A percentile compares a stretch with the other conserved stretches of the same genome.
Evolutionary conservation across 257 asterid species (phyloP).

Genomic region (Leptodermis oblonga): DNA sequence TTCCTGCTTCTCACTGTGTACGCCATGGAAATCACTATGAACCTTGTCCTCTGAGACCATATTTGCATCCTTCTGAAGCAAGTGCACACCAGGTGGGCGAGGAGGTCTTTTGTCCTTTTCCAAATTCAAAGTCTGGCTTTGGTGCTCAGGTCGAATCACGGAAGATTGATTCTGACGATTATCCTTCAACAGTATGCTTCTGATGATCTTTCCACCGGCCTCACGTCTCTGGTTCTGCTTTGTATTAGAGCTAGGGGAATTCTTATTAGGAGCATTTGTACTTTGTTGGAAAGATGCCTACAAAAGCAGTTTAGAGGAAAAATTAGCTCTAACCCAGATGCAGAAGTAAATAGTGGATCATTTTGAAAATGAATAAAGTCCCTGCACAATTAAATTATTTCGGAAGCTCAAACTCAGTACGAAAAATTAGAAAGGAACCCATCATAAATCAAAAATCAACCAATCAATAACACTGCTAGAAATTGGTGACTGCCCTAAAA

Average conservation of each 20-base stretch:
- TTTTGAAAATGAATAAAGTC: not conserved
- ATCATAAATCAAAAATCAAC: not conserved
- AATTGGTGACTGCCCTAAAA: too few relatives aligned
- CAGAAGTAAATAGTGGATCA: not conserved
- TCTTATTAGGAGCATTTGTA: constrained; percentile 38
- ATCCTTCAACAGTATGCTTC: constrained; percentile 72
- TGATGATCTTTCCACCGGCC: constrained; percentile 73
- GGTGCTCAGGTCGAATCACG: constrained; percentile 45
- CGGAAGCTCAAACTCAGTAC: not conserved
- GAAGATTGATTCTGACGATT: constrained; percentile 46
- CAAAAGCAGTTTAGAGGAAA: constrained; percentile 2
- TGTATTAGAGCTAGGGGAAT: constrained; percentile 32
- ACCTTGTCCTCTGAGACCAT: constrained; percentile 53
- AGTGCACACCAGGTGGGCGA: constrained; percentile 54
- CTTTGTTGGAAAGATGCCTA: constrained; percentile 41
- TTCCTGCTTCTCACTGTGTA: constrained; percentile 50
- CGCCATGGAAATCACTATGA: constrained; percentile 35
- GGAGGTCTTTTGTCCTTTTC: constrained; percentile 78
- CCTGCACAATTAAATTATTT: not conserved
- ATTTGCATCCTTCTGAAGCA: constrained; percentile 50
- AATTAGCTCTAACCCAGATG: not conserved
- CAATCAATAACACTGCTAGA: too few relatives aligned
- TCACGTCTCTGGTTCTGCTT: constrained; percentile 71
- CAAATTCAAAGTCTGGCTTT: constrained; percentile 22
- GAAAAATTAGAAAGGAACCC: not conserved